Base-by-base conservation (phyloP, 495 filamentous ascomycete genomes). In the Penicillium dipodomyicola region DNA sequence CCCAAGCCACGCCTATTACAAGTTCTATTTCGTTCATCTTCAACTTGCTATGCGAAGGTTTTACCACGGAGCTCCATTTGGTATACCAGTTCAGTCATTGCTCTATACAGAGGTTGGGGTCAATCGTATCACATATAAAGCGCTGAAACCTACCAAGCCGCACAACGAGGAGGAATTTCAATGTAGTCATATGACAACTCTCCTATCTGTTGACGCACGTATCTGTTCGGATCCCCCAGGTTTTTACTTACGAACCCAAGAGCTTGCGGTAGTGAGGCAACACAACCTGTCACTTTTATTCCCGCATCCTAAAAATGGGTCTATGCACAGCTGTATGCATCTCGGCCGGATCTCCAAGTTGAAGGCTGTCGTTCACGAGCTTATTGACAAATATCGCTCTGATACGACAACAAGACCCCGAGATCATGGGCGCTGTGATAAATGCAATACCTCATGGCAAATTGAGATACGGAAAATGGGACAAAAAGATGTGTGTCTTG, bases 361-460 rank as follows among this genome's bases (percentile, higher is more conserved):
- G 7, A 4, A 2, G 4, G 14, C n/a, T 4, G 17, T 29, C 15
- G 7, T 49, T 15, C 9, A 30, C 9, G 11, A 6, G 10, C 29
- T 35, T 8, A 49, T 35, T 11, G 11, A 49, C 1, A 9, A 17
- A 19, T 33, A 49, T 49, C 20, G 29, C 27, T 33, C 29, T 20
- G 10, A 14, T 14, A 12, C 4, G n/a, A 23, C 29, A 32, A 42
- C 3, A 14, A 17, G 7, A 10, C 29, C 29, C 9, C n/a, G 29
- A 17, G 29, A 49, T n/a, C 19, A 49, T n/a, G 55, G 55, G 11
- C 17, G 55, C 12, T 62, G 60, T 25, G 12, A 46, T 6, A 8
- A 44, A 47, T 58, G 60, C 55, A 58, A 58, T 25, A 58, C 51
- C 29, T 37, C 55, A 22, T 62, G 60, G 60, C 30, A 33, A 33